phyloP scores from a whole-genome alignment of 2,329 filamentous ascomycete species.

The Drechslera avenae region DNA sequence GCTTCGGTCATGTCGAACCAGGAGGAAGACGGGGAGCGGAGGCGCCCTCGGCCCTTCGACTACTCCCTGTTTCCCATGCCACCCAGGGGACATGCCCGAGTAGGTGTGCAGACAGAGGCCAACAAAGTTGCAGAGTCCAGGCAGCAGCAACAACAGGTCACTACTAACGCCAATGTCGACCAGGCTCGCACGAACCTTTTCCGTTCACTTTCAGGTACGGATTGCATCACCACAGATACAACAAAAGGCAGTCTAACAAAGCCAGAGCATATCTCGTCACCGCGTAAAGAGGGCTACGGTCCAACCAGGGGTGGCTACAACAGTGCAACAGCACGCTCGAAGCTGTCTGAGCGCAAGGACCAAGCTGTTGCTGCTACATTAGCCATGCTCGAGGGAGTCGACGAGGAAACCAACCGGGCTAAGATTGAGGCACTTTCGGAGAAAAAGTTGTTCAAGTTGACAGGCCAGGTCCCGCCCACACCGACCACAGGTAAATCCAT shows the following conservation, averaged over 20 bases:
- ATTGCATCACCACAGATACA: no score
- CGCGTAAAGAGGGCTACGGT: no score
- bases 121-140: no score
- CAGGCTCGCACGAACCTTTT: no score
- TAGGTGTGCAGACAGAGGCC: no score
- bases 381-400: slow-evolving; percentile 23
- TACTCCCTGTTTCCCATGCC: neutral
- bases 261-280: no score
- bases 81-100: no score
- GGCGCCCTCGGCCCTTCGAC: slow-evolving; percentile 33
- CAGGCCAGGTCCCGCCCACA: slow-evolving; percentile 35
- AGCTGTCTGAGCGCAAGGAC: slow-evolving; percentile 28
- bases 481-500: slow-evolving; percentile 23
- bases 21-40: slow-evolving; percentile 23
- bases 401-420: slow-evolving; percentile 46
- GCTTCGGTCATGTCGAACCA: slow-evolving; percentile 22
- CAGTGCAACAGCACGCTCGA: neutral
- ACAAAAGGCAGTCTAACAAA: no score
- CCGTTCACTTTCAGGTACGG: no score
- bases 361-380: slow-evolving; percentile 20
- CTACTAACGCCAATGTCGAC: no score
- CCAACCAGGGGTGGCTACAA: no score
- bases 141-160: no score
- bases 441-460: slow-evolving; percentile 42
- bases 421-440: slow-evolving; percentile 50